A percentile compares a stretch with the other conserved stretches of the same genome.
phyloP scores from a whole-genome alignment of 2,329 filamentous ascomycete genomes.

The Cladosporium austrohemisphaericum region DNA sequence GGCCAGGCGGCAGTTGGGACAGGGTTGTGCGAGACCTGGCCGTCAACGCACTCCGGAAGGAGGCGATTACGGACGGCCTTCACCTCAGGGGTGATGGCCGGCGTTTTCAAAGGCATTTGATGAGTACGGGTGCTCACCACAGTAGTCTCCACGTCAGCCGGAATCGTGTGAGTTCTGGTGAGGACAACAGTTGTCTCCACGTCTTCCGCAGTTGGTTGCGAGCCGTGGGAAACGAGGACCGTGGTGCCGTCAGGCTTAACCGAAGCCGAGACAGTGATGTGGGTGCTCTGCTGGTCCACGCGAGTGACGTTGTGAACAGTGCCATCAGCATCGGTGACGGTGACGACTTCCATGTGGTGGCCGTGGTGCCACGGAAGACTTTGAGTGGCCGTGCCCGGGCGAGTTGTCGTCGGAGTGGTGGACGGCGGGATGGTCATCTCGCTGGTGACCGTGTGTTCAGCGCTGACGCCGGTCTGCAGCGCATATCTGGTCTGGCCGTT shows the following conservation, averaged over 20 bases:
- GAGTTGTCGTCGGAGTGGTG: neutral
- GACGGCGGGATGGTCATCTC: neutral
- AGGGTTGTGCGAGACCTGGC: neutral
- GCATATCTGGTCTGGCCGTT: conserved; percentile 7
- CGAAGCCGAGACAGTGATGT: conserved; percentile 1
- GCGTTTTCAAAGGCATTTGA: too few species aligned
- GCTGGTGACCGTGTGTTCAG: neutral
- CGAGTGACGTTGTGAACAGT: conserved; percentile 1
- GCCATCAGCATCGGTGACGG: neutral
- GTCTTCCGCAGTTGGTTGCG: neutral
- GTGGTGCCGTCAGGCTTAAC: neutral
- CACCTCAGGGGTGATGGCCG: too few species aligned
- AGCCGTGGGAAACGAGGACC: neutral
- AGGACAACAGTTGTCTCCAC: neutral
- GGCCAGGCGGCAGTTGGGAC: neutral
- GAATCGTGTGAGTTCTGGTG: too few species aligned
- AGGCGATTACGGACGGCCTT: neutral
- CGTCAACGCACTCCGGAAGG: neutral
- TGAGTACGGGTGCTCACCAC: too few species aligned
- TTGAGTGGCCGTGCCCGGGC: conserved; percentile 5
- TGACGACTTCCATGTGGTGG: conserved; percentile 8
- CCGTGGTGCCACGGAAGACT: conserved; percentile 3
- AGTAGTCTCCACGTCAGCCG: too few species aligned
- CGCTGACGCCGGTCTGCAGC: neutral
- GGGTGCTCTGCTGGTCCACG: conserved; percentile 3